Evolutionary conservation across 179 eudicot genomes (phyloP), one percentile per base, ranked within the genome.

Genomic region (Beta corolliflora): DNA sequence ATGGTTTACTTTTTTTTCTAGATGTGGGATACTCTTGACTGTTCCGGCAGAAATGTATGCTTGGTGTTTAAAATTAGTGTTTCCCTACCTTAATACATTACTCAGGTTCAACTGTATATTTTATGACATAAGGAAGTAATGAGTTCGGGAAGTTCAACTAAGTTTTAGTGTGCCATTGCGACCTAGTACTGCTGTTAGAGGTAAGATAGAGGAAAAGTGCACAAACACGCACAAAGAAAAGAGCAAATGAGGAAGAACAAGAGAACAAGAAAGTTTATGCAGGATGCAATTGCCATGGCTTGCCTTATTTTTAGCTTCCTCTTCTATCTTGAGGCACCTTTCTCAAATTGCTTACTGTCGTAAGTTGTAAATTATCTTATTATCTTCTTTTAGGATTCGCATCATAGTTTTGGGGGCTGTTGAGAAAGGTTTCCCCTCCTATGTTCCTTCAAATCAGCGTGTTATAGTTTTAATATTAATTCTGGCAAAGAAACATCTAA

Each of bases 61-160:
- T 8, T 75, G 77, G 63, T 74, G 64, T 74, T 74, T 74, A 46
- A n/a, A 52, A 23, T 16, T 58, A 55, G 2, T 25, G 29, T 58
- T 65, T 41, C 45, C n/a, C 41, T 36, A 29, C 41, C 4, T 54
- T 12, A 23, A 23, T n/a, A n/a, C 21, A 52, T 14, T 73, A 52
- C 31, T 19, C 54, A 31, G 5, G 58, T 52, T 50, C 4, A 3
- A 23, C 12, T 50, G 13, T 36, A 18, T 54, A n/a, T 70, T 46
- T 6, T 71, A 8, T 50, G 75, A 21, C 16, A 9, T 71, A 21
- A 45, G 10, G 11, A 71, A 45, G 23, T 19, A 46, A 71, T 16
- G 41, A 23, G 41, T 68, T 50, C n/a, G 50, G 31, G 45, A 65
- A 2, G 16, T 41, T 68, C 6, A 41, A 13, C 11, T 41, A 15